Conservation (phyloP, 208 protist genomes). For the Trichomonas vaginalis region DNA sequence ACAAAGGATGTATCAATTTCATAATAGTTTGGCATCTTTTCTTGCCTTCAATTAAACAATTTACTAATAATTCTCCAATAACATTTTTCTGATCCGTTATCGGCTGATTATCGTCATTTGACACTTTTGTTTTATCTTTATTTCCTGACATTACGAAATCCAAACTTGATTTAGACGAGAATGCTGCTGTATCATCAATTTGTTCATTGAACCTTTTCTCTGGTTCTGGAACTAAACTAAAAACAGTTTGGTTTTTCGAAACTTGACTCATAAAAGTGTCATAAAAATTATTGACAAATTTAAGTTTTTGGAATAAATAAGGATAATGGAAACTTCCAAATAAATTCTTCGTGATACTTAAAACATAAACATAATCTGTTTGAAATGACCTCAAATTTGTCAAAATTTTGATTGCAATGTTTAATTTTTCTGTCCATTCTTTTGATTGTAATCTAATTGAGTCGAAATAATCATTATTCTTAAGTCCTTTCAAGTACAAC, state of each 20-base stretch:
- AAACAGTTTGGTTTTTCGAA: not conserved
- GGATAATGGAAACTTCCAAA: not conserved
- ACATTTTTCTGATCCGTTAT: not conserved
- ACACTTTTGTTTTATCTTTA: not conserved
- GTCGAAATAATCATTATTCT: not conserved
- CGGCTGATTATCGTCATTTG: not conserved
- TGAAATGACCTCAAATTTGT: not conserved
- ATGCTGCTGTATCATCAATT: not conserved
- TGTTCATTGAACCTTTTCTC: not conserved
- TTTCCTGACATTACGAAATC: not conserved
- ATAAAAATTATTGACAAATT: not conserved
- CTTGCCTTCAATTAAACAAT: not conserved
- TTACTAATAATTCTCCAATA: not conserved
- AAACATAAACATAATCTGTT: not conserved
- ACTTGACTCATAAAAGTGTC: not conserved
- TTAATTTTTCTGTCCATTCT: not conserved
- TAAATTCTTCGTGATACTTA: not conserved
- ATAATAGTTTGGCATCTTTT: not conserved
- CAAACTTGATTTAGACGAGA: not conserved
- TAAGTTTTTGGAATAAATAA: not conserved
- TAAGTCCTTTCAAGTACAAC: not conserved
- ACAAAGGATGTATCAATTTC: not conserved
- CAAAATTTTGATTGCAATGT: not conserved
- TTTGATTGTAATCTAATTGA: not conserved
- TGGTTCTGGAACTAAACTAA: not conserved